Conservation (phyloP, 2,329 filamentous ascomycete genomes). For the Aspergillus bombycis region DNA sequence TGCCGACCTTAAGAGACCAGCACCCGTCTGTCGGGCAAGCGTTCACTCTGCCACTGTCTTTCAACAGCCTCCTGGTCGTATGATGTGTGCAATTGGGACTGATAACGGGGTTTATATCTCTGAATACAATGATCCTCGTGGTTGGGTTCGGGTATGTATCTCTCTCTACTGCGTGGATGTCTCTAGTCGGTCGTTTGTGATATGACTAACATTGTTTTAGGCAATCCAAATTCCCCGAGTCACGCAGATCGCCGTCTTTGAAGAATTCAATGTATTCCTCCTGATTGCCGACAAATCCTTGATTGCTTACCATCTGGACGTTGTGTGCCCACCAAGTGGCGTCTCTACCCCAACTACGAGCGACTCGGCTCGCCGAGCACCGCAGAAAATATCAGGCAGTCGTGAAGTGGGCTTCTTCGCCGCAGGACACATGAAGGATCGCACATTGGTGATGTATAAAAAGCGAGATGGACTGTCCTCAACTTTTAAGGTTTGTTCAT, state of each 20-base stretch:
- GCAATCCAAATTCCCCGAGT: slow-evolving; percentile 76
- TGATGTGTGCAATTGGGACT: slow-evolving; percentile 91
- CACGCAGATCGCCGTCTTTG: slow-evolving; percentile 90
- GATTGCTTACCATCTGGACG: slow-evolving; percentile 91
- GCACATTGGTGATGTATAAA: slow-evolving; percentile 94
- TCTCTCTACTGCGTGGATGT: not conserved
- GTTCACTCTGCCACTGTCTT: slow-evolving; percentile 96
- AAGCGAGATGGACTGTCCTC: slow-evolving; percentile 90
- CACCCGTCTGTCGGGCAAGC: slow-evolving; percentile 79
- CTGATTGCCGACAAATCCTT: slow-evolving; percentile 89
- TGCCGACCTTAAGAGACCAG: slow-evolving; percentile 63
- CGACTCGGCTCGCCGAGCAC: slow-evolving; percentile 80
- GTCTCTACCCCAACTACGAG: slow-evolving; percentile 55
- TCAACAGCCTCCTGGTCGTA: slow-evolving; percentile 74
- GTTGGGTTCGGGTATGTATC: slow-evolving; percentile 78
- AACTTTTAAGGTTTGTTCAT: slow-evolving; percentile 69
- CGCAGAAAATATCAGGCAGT: slow-evolving; percentile 81
- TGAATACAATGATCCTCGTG: slow-evolving; percentile 83
- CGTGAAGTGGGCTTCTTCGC: slow-evolving; percentile 97
- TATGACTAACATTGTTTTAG: slow-evolving; percentile 47
- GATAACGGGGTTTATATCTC: slow-evolving; percentile 93
- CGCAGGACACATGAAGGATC: slow-evolving; percentile 94
- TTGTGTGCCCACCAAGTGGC: slow-evolving; percentile 64
- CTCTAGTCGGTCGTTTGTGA: not conserved
- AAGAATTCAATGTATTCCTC: slow-evolving; percentile 92